Evolutionary conservation across 2,329 filamentous ascomycete genomes (phyloP), one percentile per base, ranked within the genome.

Genomic region (Paecilomyces niveus): DNA sequence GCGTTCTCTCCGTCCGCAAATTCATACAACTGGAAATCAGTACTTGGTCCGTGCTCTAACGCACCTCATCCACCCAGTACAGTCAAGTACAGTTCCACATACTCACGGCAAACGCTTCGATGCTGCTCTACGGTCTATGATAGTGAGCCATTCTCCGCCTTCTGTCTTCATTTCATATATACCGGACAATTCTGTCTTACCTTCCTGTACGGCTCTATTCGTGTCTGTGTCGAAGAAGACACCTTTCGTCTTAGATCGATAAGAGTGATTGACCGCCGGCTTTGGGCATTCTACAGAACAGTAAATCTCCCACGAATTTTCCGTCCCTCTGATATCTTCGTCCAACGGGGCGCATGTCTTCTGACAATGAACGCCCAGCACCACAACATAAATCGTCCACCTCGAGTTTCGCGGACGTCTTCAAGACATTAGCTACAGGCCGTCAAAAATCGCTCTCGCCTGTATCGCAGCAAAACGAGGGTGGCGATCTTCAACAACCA

Each of bases 361-460:
- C 74, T 68, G 74, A 75, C 64, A 73, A 77, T 75, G 74, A 63
- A 70, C 65, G 67, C 67, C 64, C 67, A 60, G 63, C 68, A 56
- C 67, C 71, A 31, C 68, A 71, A 59, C 65, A 69, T 59, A 74
- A 74, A 63, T 61, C 69, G 53, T 68, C 73, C 57, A 68, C 74
- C 57, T 72, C 72, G 31, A 74, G 66, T 59, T 72, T 76, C 61
- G 72, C 73, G 58, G 74, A 76, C 70, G 75, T 77, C 39, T 75
- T 76, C 63, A 75, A 75, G 62, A 74, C 74, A 49, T 57, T 77
- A 76, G 71, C 70, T 59, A 68, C 71, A 55, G 67, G 67, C 54
- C 72, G 73, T 59, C 67, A 73, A 7, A 75, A 74, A 67, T 73
- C 72, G 26, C 68, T 71, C 56, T 74, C 74, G 9, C 70, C 72